Evolutionary conservation across 1,284 basidiomycete species (phyloP).

Genomic region (Apiotrichum porosum): DNA sequence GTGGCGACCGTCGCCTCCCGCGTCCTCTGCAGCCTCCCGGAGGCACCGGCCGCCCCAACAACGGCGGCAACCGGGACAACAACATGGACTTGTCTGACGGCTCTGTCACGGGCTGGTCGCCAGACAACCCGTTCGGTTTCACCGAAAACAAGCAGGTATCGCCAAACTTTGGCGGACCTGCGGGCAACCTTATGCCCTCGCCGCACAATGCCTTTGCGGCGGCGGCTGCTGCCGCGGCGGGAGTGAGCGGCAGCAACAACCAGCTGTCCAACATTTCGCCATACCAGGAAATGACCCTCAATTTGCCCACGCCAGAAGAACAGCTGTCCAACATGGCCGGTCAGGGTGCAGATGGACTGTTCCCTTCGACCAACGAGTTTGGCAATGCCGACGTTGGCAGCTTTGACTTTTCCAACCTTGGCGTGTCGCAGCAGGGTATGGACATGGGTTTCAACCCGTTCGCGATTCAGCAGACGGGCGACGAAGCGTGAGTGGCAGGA

Average conservation of each 20-base stretch:
- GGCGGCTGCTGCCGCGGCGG: too few relatives aligned
- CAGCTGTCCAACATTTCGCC: slow-evolving; percentile 16
- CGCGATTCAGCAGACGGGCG: slow-evolving; percentile 41
- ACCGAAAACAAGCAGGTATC: slow-evolving; percentile 11
- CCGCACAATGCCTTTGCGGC: slow-evolving; percentile 6
- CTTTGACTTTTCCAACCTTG: slow-evolving; percentile 43
- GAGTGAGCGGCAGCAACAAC: slow-evolving; percentile 4
- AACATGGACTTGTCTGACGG: not conserved
- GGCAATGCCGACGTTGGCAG: slow-evolving; percentile 29
- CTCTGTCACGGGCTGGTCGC: slow-evolving; percentile 7
- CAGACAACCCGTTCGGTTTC: slow-evolving; percentile 19
- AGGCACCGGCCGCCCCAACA: not conserved
- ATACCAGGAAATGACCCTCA: slow-evolving; percentile 14
- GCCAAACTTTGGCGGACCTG: slow-evolving; percentile 3
- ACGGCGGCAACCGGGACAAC: not conserved
- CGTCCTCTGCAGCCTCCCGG: slow-evolving; percentile 43
- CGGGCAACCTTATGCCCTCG: slow-evolving; percentile 1
- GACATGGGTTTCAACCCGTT: slow-evolving; percentile 46
- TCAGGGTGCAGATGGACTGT: slow-evolving; percentile 3
- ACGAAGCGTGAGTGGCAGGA: slow-evolving; percentile 33
- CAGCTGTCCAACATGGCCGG: slow-evolving; percentile 1
- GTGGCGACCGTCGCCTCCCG: slow-evolving; percentile 14
- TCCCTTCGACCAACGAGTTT: slow-evolving; percentile 16
- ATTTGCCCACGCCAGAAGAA: slow-evolving; percentile 4
- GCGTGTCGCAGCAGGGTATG: slow-evolving; percentile 16